phyloP scores from a whole-genome alignment of 108 stramenopile species.

The Nannochloropsis granulata region DNA sequence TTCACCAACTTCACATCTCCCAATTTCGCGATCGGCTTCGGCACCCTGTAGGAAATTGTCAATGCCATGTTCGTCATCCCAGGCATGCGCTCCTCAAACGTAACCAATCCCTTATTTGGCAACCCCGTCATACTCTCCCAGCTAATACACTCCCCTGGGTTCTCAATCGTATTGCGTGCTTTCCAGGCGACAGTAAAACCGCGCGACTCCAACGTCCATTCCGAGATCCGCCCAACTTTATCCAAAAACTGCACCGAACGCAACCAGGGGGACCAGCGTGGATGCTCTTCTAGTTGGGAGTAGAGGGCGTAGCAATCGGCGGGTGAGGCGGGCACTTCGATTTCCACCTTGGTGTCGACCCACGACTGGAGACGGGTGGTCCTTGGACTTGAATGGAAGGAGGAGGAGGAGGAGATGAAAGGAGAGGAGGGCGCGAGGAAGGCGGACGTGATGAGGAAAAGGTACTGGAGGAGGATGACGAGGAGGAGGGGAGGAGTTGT shows the following conservation, averaged over 20 bases:
- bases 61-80: background rate
- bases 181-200: background rate
- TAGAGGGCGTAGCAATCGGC: background rate
- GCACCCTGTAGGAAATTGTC: background rate
- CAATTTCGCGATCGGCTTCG: background rate
- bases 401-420: background rate
- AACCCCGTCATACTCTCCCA: background rate
- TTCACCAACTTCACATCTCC: background rate
- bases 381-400: background rate
- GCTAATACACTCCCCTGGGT: background rate
- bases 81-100: background rate
- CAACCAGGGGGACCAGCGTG: background rate
- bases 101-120: background rate
- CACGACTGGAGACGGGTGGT: background rate
- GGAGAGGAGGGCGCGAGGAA: background rate
- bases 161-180: background rate
- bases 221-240: background rate
- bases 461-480: background rate
- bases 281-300: conserved; percentile 1
- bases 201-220: background rate
- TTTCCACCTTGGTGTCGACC: background rate
- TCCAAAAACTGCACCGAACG: background rate
- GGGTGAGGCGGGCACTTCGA: background rate
- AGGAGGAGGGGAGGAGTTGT: background rate
- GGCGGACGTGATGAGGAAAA: background rate